Base-by-base conservation (phyloP, 2,329 filamentous ascomycete species). In the Pleochaeta shiraiana region DNA sequence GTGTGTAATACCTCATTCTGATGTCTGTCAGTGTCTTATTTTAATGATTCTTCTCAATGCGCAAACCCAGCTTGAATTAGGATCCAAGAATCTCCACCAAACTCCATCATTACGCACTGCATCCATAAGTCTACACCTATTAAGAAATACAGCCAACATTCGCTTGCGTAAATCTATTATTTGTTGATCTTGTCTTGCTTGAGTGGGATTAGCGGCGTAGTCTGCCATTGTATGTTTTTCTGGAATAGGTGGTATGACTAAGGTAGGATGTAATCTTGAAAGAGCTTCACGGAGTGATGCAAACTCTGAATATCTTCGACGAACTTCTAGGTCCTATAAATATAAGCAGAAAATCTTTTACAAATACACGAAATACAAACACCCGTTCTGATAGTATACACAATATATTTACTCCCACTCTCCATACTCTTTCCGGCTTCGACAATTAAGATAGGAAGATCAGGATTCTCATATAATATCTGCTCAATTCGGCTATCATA, bases 191-290 rank as follows among this genome's bases (percentile, higher is more conserved):
- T 98, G 92, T 74, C 96, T 98, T 21, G 95, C 95, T 71, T 92
- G 96, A 43, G 93, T 98, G 1, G 95, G 93, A 71, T 95, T 97
- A 31, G 95, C 91, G 19, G 93, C 93, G 73, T 98, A 98, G 74
- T 98, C 93, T 67, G 92, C 92, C 87, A 98, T 95, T 57, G 90
- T 93, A 75, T 98, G 93, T 75, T 98, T 98, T 76, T 98, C 95
- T 26, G 93, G 93, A 71, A 98, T 98, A 2, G 93, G 93, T 7
- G 93, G 95, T 63, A 98, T 88, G 70, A 98, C 88, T 50, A 98
- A 81, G 0, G 93, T 98, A 7, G 95, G 93, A 73, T 98, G 95
- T 67, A 98, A 81, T 70, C 88, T 87, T 59, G 91, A 90, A 31
- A 98, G 81, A 2, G 92, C 92, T 70, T 90, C 86, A 71, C 93